A percentile compares a stretch with the other conserved stretches of the same genome.
phyloP scores from a whole-genome alignment of 345 rosid species.

The Citrus reticulata region DNA sequence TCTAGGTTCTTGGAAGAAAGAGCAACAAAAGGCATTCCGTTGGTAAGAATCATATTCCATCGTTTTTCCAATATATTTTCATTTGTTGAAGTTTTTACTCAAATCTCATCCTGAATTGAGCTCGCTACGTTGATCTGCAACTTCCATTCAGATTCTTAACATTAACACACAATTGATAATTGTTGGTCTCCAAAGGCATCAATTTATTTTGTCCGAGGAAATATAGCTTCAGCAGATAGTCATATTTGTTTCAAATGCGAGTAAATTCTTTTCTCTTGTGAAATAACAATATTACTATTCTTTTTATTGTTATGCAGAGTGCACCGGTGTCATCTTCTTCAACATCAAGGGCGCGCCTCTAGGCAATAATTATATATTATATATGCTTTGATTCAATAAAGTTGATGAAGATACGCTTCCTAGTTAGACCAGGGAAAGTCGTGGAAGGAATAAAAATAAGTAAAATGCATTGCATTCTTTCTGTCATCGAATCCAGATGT shows the following conservation, averaged over 20 bases:
- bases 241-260: not conserved
- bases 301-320: slow-evolving; percentile 35
- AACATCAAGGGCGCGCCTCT: slow-evolving; percentile 42
- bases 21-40: slow-evolving; percentile 57
- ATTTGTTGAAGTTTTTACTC: not conserved
- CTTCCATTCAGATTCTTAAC: not conserved
- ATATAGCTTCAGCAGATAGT: not conserved
- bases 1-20: slow-evolving; percentile 86
- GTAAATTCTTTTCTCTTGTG: not conserved
- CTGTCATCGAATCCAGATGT: no score
- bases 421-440: not conserved
- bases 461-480: not conserved
- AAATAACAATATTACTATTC: not conserved
- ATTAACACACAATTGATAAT: not conserved
- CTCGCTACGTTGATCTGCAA: not conserved
- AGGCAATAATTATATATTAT: slow-evolving; percentile 22
- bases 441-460: not conserved
- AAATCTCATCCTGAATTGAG: not conserved
- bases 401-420: not conserved
- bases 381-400: slow-evolving; percentile 1
- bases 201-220: not conserved
- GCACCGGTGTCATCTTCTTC: slow-evolving; percentile 36
- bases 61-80: not conserved
- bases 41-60: slow-evolving; percentile 45
- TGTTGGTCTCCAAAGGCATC: not conserved